Evolutionary conservation across 1,284 basidiomycete genomes (phyloP).

Genomic region (Ustilago crameri): DNA sequence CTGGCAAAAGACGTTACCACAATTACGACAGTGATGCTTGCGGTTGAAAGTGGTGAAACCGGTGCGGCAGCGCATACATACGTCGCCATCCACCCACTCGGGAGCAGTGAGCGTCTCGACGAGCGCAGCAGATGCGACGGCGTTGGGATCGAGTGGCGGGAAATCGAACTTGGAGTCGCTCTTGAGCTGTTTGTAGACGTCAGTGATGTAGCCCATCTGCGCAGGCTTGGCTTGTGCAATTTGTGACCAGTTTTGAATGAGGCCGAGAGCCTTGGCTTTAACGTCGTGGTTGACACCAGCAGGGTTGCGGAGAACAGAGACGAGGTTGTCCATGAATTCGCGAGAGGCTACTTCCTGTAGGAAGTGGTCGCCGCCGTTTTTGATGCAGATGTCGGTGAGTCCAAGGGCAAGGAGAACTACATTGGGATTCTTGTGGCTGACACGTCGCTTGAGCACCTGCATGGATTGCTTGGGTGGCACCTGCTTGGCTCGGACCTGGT

Average conservation of each 20-base stretch:
- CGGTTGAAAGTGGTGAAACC: constrained; percentile 94
- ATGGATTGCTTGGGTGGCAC: constrained; percentile 86
- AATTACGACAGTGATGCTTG: constrained; percentile 98
- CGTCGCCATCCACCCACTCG: constrained; percentile 95
- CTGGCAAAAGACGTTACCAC: constrained; percentile 95
- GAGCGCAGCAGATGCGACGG: constrained; percentile 69
- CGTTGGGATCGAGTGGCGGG: constrained; percentile 79
- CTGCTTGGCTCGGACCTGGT: constrained; percentile 90
- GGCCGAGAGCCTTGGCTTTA: constrained; percentile 80
- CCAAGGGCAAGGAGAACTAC: constrained; percentile 87
- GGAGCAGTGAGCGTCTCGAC: constrained; percentile 73
- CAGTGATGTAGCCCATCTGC: constrained; percentile 65
- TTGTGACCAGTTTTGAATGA: constrained; percentile 91
- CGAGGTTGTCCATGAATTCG: constrained; percentile 92
- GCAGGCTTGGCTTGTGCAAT: constrained; percentile 84
- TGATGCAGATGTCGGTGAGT: constrained; percentile 89
- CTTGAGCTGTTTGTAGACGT: constrained; percentile 63
- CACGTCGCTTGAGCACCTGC: constrained; percentile 84
- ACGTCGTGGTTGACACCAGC: constrained; percentile 80
- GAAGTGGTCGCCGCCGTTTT: constrained; percentile 97
- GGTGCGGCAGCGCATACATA: constrained; percentile 91
- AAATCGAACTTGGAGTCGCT: constrained; percentile 76
- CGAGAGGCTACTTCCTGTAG: constrained; percentile 74
- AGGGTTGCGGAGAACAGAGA: constrained; percentile 79
- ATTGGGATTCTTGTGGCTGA: constrained; percentile 95